Evolutionary conservation across 768 basidiomycete genomes (phyloP).

Genomic region (Phallus indusiatus): DNA sequence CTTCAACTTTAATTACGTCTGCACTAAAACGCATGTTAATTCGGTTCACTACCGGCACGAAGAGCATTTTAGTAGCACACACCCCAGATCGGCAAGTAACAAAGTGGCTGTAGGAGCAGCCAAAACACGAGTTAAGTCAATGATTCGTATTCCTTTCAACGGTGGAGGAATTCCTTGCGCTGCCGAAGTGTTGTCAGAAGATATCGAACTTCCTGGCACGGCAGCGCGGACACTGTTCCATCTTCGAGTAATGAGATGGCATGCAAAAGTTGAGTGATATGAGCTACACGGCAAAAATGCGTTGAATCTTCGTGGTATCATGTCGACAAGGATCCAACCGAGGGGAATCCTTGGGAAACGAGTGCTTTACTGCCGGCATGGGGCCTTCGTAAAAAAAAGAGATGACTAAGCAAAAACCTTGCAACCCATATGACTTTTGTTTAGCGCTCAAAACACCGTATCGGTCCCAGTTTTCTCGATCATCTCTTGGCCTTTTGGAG

Average conservation of each 20-base stretch:
- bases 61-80: background rate
- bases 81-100: constrained; percentile 78
- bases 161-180: constrained; percentile 60
- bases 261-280: background rate
- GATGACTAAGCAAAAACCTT: background rate
- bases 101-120: constrained; percentile 91
- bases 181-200: background rate
- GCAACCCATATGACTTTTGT: background rate
- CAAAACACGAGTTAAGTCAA: constrained; percentile 84
- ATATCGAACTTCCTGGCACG: background rate
- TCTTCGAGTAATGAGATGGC: background rate
- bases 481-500: background rate
- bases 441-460: background rate
- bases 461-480: too few species aligned
- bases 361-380: background rate
- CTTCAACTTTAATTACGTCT: constrained; percentile 90
- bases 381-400: too few species aligned
- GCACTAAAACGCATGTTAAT: constrained; percentile 34
- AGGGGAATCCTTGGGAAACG: background rate
- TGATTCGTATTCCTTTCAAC: constrained; percentile 66
- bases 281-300: background rate
- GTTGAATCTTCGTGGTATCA: background rate
- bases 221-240: background rate
- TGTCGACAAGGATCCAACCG: background rate
- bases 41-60: background rate